Evolutionary conservation across 371 early-diverging fungal species (phyloP), one percentile per base, ranked within the genome.

Genomic region (Basidiobolus meristosporus): DNA sequence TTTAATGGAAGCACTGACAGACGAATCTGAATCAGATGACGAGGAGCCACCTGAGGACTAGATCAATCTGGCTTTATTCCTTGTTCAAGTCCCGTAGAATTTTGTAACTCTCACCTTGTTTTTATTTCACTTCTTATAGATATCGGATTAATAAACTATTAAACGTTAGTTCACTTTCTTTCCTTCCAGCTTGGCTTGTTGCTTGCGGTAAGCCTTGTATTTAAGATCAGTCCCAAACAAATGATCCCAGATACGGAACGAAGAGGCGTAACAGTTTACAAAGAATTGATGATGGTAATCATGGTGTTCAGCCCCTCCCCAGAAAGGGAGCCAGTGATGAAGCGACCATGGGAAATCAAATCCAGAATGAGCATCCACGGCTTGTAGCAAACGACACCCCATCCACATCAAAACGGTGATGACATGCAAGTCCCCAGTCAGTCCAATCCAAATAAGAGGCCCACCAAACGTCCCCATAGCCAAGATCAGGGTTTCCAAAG

Each of bases 291-390:
- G 83, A 52, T 85, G 85, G 47, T 73, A 82, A 45, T 85, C 85
- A 50, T 85, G 85, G 50, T 82, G 81, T 41, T 85, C 85, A 9
- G 80, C 66, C 5, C 85, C 82, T 1, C 80, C 70, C 70, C 70
- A 73, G 60, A 84, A 82, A 14, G 86, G 86, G 40, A 86, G 22
- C 39, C 64, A 63, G 55, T 79, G 65, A 49, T 73, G 70, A 39
- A 82, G 65, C n/a, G 77, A 77, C 87, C 88, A 89, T 26, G 91
- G 93, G 53, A 90, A 89, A 48, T 90, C 90, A 49, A 90, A 90
- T 0, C 93, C 91, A 30, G 85, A 82, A 58, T 93, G 93, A 35
- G 85, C 80, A 55, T 90, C 91, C 26, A 90, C 75, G 10, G 87
- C 74, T 57, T 79, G 79, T 53, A 77, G 70, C 32, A 85, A 66